These are phyloP conservation scores for Saussurea involucrata DNA, from an alignment of 129 eudicot species.

Conservation along the genomic window DNA sequence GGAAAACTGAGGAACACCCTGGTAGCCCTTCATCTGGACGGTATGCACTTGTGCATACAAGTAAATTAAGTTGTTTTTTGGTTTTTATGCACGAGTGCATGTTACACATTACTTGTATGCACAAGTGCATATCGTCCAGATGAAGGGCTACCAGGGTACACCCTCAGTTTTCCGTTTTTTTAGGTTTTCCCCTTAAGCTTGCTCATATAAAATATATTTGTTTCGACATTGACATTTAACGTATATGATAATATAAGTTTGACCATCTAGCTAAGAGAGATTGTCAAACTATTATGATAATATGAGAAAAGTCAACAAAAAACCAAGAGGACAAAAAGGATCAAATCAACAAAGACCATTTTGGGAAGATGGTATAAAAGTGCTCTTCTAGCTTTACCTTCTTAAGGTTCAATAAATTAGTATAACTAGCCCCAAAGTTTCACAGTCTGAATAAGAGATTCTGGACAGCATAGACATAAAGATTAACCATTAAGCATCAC, in stretches of 20 bases:
- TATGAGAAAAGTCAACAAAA: slow-evolving; percentile 11
- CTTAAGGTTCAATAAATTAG: not conserved
- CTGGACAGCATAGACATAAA: not conserved
- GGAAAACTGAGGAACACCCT: too few relatives aligned
- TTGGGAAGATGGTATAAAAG: not conserved
- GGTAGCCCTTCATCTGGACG: too few relatives aligned
- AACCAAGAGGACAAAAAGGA: not conserved
- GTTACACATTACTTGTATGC: too few relatives aligned
- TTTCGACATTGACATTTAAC: slow-evolving; percentile 3
- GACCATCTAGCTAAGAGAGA: slow-evolving; percentile 8
- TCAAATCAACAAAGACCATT: not conserved
- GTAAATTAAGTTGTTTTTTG: too few relatives aligned
- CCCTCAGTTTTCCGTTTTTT: too few relatives aligned
- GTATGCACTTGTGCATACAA: too few relatives aligned
- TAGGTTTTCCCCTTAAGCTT: too few relatives aligned
- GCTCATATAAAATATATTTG: not conserved
- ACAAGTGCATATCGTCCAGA: too few relatives aligned
- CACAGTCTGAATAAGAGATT: not conserved
- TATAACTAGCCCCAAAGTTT: not conserved
- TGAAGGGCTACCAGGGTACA: too few relatives aligned
- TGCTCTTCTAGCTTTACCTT: not conserved
- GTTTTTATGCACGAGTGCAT: too few relatives aligned
- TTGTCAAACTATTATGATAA: not conserved
- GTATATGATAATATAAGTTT: not conserved
- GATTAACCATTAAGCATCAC: not conserved